Base-by-base conservation (phyloP, 805 yeast genomes). In the Metschnikowia rubicola region DNA sequence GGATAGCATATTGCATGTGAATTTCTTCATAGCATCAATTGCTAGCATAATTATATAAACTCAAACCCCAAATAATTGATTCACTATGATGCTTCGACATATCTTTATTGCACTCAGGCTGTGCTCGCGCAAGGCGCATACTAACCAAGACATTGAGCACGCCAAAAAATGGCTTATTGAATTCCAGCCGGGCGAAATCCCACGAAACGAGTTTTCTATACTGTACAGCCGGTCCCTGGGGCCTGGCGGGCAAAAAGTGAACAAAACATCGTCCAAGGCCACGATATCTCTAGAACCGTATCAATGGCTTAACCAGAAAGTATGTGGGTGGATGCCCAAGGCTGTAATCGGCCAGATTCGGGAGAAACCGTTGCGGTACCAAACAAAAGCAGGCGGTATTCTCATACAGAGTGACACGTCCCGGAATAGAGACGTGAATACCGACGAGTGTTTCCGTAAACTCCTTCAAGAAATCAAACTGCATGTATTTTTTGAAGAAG, bases 181-280 rank as follows among this genome's bases (percentile, higher is more conserved):
- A 0, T 64, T 73, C 46, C 52, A 57, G 1, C 56, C 59, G 7
- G 30, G 49, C 1, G 46, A 60, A 7, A 68, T 84, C 2, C 88
- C 87, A 1, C 60, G 67, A 11, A 52, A 62, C 13, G 55, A 63
- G 12, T 83, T 84, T 55, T 64, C 66, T 2, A 59, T 77, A 2
- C 52, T 71, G 4, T 84, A 66, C 58, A 70, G 80, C 44, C 64
- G 91, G 48, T 77, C 94, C 0, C 79, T 90, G 31, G 96, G 96
- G 0, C 88, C 96, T 0, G 96, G 96, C 1, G 96, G 96, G 0
- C 96, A 88, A 56, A 84, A 88, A 58, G 95, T 88, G 10, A 88
- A 88, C 63, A 88, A 88, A 56, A 73, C 83, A 9, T 75, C 77
- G 30, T 75, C 86, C 1, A 84, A 87, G 57, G 88, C 90, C 8